Evolutionary conservation across 805 yeast species (phyloP).

Genomic region (Schizosaccharomyces osmophilus): DNA sequence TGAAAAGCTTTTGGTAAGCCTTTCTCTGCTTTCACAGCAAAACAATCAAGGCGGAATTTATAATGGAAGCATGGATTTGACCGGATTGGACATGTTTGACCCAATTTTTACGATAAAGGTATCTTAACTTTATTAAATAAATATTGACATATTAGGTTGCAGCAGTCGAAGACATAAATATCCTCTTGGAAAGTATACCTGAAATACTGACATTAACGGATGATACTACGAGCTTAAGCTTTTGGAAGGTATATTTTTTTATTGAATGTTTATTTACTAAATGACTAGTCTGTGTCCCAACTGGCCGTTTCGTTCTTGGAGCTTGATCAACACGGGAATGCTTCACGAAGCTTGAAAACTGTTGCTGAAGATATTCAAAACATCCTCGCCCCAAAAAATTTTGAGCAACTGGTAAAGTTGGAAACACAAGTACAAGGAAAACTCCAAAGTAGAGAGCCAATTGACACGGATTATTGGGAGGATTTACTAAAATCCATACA

Average conservation of each 20-base stretch:
- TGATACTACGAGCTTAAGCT: background rate
- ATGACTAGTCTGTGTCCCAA: background rate
- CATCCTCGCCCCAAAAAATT: slow-evolving; percentile 10
- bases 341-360: slow-evolving; percentile 5
- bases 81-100: background rate
- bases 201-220: too few species aligned
- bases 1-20: background rate
- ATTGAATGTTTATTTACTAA: background rate
- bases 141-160: too few species aligned
- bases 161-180: too few species aligned
- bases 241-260: background rate
- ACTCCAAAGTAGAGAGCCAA: slow-evolving; percentile 6
- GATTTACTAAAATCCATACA: slow-evolving; percentile 9
- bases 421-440: slow-evolving; percentile 8
- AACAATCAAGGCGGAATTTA: background rate
- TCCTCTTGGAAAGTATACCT: too few species aligned
- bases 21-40: background rate
- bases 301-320: background rate
- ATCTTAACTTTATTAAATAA: too few species aligned
- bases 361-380: slow-evolving; percentile 12
- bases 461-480: slow-evolving; percentile 14
- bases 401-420: slow-evolving; percentile 10
- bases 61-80: background rate
- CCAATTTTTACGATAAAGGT: background rate
- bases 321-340: background rate